Conservation (phyloP, 768 basidiomycete species). For the Podaxis sp. region DNA sequence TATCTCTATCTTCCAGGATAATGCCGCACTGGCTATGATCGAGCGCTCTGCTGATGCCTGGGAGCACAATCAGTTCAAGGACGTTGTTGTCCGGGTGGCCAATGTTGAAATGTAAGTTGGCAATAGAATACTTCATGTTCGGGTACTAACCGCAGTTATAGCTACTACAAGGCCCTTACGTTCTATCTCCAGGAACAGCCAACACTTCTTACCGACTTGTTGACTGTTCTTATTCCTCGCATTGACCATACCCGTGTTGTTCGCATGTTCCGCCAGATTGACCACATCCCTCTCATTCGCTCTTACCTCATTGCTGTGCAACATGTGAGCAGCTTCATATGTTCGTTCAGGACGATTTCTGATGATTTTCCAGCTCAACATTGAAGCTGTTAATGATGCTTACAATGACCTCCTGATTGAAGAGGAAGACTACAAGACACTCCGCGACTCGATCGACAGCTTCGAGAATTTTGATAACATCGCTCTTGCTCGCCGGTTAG, state of each 20-base stretch:
- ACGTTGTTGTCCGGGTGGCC: slow-evolving; percentile 92
- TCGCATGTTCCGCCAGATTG: slow-evolving; percentile 90
- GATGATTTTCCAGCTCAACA: slow-evolving; percentile 65
- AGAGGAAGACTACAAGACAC: slow-evolving; percentile 97
- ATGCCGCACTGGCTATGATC: slow-evolving; percentile 98
- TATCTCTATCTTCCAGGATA: slow-evolving; percentile 55
- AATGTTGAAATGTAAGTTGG: slow-evolving; percentile 89
- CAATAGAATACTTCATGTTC: not conserved
- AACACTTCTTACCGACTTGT: slow-evolving; percentile 86
- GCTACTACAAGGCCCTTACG: slow-evolving; percentile 92
- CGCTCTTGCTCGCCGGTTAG: slow-evolving; percentile 78
- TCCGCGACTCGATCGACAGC: slow-evolving; percentile 96
- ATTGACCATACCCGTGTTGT: slow-evolving; percentile 96
- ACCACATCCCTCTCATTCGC: slow-evolving; percentile 94
- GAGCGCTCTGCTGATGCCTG: slow-evolving; percentile 97
- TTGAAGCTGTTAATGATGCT: slow-evolving; percentile 96
- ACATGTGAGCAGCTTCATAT: slow-evolving; percentile 54
- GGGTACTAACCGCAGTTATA: slow-evolving; percentile 26
- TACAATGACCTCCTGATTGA: slow-evolving; percentile 98
- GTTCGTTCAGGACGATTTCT: not conserved
- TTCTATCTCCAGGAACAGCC: slow-evolving; percentile 97
- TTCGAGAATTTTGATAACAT: slow-evolving; percentile 98
- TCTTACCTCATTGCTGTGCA: slow-evolving; percentile 97
- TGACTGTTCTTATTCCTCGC: slow-evolving; percentile 89
- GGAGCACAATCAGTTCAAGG: slow-evolving; percentile 99